Evolutionary conservation across 331 rosid species (phyloP).

Genomic region (Erythrophleum ivorense): DNA sequence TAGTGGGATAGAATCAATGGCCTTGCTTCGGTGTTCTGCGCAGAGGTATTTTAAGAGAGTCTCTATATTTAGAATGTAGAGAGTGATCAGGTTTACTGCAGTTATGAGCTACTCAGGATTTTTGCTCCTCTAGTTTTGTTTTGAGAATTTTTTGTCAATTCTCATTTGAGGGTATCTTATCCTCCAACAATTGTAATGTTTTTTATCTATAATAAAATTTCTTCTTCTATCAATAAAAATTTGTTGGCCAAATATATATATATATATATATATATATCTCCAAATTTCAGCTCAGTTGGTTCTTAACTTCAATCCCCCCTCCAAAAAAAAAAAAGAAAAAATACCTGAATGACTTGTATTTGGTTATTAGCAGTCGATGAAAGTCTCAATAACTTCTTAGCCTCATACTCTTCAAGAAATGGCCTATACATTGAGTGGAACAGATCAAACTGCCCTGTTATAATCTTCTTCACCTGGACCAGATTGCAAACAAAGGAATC

Average conservation of each 20-base stretch:
- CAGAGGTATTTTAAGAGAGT: too few species aligned
- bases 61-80: too few species aligned
- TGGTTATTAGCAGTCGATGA: conserved; percentile 49
- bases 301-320: not conserved
- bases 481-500: conserved; percentile 42
- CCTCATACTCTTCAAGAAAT: conserved; percentile 72
- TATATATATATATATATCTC: not conserved
- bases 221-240: not conserved
- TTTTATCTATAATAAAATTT: not conserved
- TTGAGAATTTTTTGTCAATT: not conserved
- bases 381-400: conserved; percentile 66
- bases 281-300: not conserved
- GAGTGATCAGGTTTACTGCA: not conserved
- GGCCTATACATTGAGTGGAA: conserved; percentile 81
- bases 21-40: too few species aligned
- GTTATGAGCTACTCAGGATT: not conserved
- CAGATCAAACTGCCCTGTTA: conserved; percentile 71
- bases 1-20: too few species aligned
- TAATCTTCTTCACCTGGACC: conserved; percentile 81
- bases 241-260: not conserved
- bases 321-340: not conserved
- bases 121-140: not conserved
- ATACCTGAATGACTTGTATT: conserved; percentile 73
- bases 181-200: too few species aligned
- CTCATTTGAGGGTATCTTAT: not conserved